These are phyloP conservation scores for Hericium rajendrae DNA, from an alignment of 768 basidiomycete species.

Conservation along the genomic window DNA sequence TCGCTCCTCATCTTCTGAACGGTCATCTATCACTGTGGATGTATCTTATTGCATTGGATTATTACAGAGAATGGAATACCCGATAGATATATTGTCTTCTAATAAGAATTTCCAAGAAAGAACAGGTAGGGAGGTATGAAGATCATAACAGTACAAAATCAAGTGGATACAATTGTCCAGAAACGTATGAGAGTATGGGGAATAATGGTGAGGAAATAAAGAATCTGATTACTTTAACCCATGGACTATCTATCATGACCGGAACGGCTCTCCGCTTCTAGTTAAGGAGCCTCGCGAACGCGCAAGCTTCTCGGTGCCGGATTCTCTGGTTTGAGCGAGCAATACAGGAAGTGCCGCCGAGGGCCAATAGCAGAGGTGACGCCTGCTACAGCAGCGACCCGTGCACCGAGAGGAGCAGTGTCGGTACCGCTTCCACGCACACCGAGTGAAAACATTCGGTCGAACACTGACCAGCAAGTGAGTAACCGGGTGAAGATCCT, in stretches of 20 bases:
- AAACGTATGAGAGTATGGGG: too few relatives aligned
- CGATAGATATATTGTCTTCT: background rate
- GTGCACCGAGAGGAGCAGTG: constrained; percentile 46
- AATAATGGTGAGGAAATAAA: too few relatives aligned
- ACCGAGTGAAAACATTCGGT: constrained; percentile 83
- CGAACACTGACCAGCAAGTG: constrained; percentile 49
- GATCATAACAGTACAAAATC: too few relatives aligned
- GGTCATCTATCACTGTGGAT: background rate
- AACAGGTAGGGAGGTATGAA: too few relatives aligned
- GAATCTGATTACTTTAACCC: too few relatives aligned
- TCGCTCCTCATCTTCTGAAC: background rate
- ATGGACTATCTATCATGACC: too few relatives aligned
- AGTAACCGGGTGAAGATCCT: constrained; percentile 2
- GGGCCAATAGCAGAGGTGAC: constrained; percentile 49
- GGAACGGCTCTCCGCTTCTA: too few relatives aligned
- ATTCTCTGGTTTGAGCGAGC: constrained; percentile 58
- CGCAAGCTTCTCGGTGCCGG: constrained; percentile 20
- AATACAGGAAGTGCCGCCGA: constrained; percentile 78
- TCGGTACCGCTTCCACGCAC: constrained; percentile 70
- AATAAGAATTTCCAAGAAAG: background rate
- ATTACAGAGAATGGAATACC: background rate
- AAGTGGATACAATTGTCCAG: too few relatives aligned
- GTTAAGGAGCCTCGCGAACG: background rate
- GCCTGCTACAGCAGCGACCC: constrained; percentile 57
- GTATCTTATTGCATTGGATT: background rate